phyloP scores from a whole-genome alignment of 768 basidiomycete species.

The Xanthoconium purpureum region DNA sequence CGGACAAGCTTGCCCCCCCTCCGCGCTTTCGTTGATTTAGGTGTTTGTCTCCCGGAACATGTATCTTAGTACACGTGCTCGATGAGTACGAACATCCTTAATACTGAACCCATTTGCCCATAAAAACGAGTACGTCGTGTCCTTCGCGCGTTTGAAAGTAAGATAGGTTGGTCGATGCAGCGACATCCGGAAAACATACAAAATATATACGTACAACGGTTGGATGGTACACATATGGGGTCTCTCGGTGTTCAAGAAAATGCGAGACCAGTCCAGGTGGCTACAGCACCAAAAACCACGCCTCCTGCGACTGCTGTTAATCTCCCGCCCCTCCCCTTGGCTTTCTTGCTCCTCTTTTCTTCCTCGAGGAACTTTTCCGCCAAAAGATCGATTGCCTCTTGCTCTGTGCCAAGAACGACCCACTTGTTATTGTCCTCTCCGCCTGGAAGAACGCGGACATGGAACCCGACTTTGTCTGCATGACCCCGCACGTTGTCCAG shows the following conservation, averaged over 20 bases:
- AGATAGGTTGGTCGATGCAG: neutral
- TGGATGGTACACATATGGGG: neutral
- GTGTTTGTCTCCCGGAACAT: neutral
- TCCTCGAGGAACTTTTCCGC: conserved; percentile 30
- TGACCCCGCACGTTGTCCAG: conserved; percentile 38
- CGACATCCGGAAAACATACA: neutral
- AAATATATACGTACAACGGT: neutral
- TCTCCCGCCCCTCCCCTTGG: conserved; percentile 26
- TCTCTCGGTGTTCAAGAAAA: conserved; percentile 35
- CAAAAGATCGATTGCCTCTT: conserved; percentile 40
- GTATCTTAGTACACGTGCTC: neutral
- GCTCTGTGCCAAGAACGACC: conserved; percentile 52
- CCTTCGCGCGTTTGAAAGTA: neutral
- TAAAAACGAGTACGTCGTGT: neutral
- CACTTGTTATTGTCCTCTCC: conserved; percentile 37
- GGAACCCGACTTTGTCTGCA: conserved; percentile 44
- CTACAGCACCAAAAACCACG: conserved; percentile 59
- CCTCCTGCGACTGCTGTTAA: conserved; percentile 50
- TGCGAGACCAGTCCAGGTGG: conserved; percentile 58
- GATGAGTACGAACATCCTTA: neutral
- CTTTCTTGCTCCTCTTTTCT: conserved; percentile 21
- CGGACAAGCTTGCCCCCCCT: neutral
- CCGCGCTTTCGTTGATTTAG: neutral
- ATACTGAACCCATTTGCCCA: neutral
- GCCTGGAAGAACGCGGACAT: conserved; percentile 38